Evolutionary conservation across 2,329 filamentous ascomycete genomes (phyloP), one percentile per base, ranked within the genome.

Genomic region (Fusarium sp.): DNA sequence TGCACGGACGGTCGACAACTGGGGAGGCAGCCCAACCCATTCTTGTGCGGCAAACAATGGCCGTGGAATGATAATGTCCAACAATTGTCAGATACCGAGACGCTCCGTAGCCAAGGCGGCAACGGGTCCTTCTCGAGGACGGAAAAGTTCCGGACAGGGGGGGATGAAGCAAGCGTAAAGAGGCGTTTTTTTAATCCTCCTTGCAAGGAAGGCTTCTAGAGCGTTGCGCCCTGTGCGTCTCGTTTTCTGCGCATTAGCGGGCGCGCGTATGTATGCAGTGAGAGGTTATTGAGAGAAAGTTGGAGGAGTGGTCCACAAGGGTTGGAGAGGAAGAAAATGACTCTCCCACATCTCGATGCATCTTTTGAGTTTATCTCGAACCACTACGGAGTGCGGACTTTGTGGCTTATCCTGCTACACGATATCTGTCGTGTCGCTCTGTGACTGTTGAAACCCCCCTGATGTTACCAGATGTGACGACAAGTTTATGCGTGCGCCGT

Each of bases 41-140:
- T 15, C 45, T n/a, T 17, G 4, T 3, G 20, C 10, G 15, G 22
- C 58, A 43, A 47, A 43, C 14, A 4, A 8, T 30, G 45, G 14
- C 60, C 62, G 50, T 72, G 60, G 63, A 52, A 54, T 40, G 33
- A 65, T 62, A 12, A 37, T 30, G 9, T 40, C 25, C 30, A 38
- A 59, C n/a, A 33, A 32, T 59, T 50, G 22, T 14, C 62, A 35
- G 54, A 64, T 70, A 12, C 63, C 73, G 73, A 75, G 40, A 71
- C 58, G 65, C 38, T 32, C 72, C 72, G 70, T 56, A 25, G 25
- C 12, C 56, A 30, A 56, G 33, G 32, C 6, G 15, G 25, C 11
- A 33, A 30, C 54, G 32, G 20, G 43, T 9, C 32, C 17, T 33
- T 37, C 38, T 40, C 17, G 20, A 30, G 22, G 22, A 58, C 15